A percentile compares a stretch with the other conserved stretches of the same genome.
Evolutionary conservation across 2,329 filamentous ascomycete species (phyloP).

Genomic region (Fusarium tupiense): DNA sequence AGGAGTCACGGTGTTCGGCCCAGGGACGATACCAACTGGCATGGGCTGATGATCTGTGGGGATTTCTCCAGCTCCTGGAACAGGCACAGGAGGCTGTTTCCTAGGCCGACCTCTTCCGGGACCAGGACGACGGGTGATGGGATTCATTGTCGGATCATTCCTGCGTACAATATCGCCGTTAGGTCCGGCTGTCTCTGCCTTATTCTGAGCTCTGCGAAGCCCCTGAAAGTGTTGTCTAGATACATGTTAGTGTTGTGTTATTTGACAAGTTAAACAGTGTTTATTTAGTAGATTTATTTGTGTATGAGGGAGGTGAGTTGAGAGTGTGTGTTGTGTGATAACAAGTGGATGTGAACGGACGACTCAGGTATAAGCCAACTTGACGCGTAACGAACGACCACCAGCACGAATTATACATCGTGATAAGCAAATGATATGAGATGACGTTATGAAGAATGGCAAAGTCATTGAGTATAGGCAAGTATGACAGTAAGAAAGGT

Average conservation of each 20-base stretch:
- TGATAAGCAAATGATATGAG: not conserved
- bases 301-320: not conserved
- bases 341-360: not conserved
- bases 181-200: constrained; percentile 55
- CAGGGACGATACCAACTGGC: constrained; percentile 1
- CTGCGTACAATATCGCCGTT: constrained; percentile 50
- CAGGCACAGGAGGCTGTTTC: constrained; percentile 52
- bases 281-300: not conserved
- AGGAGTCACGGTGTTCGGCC: constrained; percentile 3
- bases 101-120: constrained; percentile 65
- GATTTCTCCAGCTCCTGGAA: constrained; percentile 18
- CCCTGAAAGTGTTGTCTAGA: constrained; percentile 70
- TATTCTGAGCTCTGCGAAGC: constrained; percentile 64
- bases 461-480: not conserved
- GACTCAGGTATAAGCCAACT: constrained; percentile 17
- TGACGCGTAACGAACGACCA: constrained; percentile 11
- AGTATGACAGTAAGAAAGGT: constrained; percentile 7
- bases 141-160: constrained; percentile 63
- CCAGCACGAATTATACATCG: constrained; percentile 4
- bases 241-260: constrained; percentile 22
- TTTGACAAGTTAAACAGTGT: too few species aligned
- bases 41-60: constrained; percentile 19
- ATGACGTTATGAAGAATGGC: not conserved
- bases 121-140: constrained; percentile 68
- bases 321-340: not conserved